These are phyloP conservation scores for Silene uniflora DNA, from an alignment of 148 eudicot species.

Conservation along the genomic window DNA sequence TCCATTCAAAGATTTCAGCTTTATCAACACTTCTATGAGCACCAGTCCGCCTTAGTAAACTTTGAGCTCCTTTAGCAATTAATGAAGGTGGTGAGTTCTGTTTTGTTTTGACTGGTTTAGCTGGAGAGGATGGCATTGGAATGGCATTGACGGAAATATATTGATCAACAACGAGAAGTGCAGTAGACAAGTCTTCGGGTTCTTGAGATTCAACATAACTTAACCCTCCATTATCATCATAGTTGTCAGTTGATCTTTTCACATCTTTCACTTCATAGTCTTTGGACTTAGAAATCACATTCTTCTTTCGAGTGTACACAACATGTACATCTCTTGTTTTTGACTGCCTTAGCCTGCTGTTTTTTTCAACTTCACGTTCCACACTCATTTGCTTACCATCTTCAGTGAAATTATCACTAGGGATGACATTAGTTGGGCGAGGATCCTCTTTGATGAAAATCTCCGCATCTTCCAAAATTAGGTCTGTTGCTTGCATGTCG, in stretches of 20 bases:
- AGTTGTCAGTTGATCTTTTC: slow-evolving; percentile 13
- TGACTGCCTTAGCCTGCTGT: slow-evolving; percentile 1
- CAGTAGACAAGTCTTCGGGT: slow-evolving; percentile 47
- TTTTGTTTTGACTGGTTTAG: slow-evolving; percentile 22
- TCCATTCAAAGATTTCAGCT: slow-evolving; percentile 50
- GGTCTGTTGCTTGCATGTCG: neutral
- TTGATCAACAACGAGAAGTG: slow-evolving; percentile 54
- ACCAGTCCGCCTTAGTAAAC: slow-evolving; percentile 41
- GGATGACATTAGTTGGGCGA: slow-evolving; percentile 18
- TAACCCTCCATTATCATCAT: slow-evolving; percentile 22
- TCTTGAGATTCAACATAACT: slow-evolving; percentile 43
- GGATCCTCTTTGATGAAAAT: slow-evolving; percentile 19
- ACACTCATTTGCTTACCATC: slow-evolving; percentile 16
- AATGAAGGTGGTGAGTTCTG: slow-evolving; percentile 39
- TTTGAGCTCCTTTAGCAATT: slow-evolving; percentile 42
- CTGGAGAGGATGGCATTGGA: slow-evolving; percentile 22
- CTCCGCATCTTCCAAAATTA: slow-evolving; percentile 8
- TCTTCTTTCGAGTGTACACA: slow-evolving; percentile 19
- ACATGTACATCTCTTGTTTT: slow-evolving; percentile 15
- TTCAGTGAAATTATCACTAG: slow-evolving; percentile 11
- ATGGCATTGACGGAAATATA: slow-evolving; percentile 39
- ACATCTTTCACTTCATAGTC: slow-evolving; percentile 20
- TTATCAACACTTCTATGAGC: slow-evolving; percentile 18
- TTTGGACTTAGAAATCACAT: slow-evolving; percentile 17
- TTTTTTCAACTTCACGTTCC: slow-evolving; percentile 8